Evolutionary conservation across 1,284 basidiomycete genomes (phyloP).

Genomic region (Bondarzewia mesenterica): DNA sequence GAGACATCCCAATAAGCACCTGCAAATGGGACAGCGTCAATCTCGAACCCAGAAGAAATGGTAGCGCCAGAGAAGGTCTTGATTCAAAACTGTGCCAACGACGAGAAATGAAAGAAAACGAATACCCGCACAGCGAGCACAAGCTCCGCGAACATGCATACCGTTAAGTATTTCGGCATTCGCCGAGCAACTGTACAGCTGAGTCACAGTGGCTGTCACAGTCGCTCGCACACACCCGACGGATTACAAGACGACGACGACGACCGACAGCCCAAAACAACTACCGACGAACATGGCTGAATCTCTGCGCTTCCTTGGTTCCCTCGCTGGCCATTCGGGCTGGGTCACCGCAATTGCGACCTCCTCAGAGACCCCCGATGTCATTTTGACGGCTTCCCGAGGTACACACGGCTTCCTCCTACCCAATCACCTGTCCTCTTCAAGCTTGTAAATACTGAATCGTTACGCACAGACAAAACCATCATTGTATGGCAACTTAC

Average conservation of each 20-base stretch:
- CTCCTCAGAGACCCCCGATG: constrained; percentile 93
- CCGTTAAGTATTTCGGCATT: constrained; percentile 16
- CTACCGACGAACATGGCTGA: constrained; percentile 58
- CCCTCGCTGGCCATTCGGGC: constrained; percentile 91
- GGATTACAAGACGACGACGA: constrained; percentile 27
- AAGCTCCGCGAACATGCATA: neutral
- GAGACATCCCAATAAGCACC: too few relatives aligned
- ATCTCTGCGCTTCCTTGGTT: constrained; percentile 87
- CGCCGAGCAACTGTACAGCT: constrained; percentile 34
- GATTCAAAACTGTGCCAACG: too few relatives aligned
- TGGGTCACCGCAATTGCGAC: constrained; percentile 97
- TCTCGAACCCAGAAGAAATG: too few relatives aligned
- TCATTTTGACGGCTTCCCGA: constrained; percentile 95
- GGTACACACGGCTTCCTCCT: constrained; percentile 36
- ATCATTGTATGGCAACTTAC: constrained; percentile 99
- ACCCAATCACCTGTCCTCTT: constrained; percentile 26
- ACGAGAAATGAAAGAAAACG: too few relatives aligned
- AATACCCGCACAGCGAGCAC: too few relatives aligned
- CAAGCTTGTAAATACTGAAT: constrained; percentile 9
- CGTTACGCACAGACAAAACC: constrained; percentile 79
- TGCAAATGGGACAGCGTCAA: too few relatives aligned
- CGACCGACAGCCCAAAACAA: constrained; percentile 22
- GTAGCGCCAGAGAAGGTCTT: too few relatives aligned
- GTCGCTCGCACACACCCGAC: constrained; percentile 11
- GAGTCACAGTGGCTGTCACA: constrained; percentile 28